Percentiles rank a stretch among this genome's conserved stretches.
Conservation (phyloP, 2,329 filamentous ascomycete genomes). For the Aaosphaeria pasadenensis region DNA sequence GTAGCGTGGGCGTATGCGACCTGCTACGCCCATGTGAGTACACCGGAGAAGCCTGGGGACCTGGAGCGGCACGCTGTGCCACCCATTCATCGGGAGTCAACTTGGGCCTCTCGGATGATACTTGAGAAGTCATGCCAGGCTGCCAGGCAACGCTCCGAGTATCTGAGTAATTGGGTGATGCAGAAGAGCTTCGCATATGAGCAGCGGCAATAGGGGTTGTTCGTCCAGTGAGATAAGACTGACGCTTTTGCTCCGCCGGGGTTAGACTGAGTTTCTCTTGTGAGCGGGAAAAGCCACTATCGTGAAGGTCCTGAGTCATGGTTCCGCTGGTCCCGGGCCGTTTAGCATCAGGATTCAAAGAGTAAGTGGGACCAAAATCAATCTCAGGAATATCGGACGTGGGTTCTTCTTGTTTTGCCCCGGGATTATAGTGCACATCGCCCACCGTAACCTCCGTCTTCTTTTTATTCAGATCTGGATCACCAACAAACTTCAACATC, state of each 20-base stretch:
- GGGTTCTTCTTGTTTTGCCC: conserved; percentile 7
- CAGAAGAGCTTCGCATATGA: conserved; percentile 38
- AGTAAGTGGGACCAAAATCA: conserved; percentile 83
- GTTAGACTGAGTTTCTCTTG: conserved; percentile 28
- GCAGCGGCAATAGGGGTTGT: conserved; percentile 40
- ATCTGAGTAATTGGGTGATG: conserved; percentile 45
- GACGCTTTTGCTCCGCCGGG: conserved; percentile 25
- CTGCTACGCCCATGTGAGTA: conserved; percentile 57
- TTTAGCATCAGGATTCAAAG: conserved; percentile 57
- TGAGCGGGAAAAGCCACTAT: conserved; percentile 25
- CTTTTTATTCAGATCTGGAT: conserved; percentile 38
- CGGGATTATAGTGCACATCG: conserved; percentile 42
- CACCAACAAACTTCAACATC: conserved; percentile 73
- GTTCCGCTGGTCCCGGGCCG: conserved; percentile 57
- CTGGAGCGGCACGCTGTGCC: conserved; percentile 64
- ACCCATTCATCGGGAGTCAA: conserved; percentile 82
- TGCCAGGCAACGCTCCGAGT: conserved; percentile 76
- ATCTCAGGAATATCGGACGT: conserved; percentile 65
- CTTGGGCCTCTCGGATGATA: conserved; percentile 46
- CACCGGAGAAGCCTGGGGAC: conserved; percentile 39
- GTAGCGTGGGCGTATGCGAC: conserved; percentile 48
- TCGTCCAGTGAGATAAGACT: conserved; percentile 25
- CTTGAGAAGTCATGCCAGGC: conserved; percentile 59
- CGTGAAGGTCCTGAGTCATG: conserved; percentile 39
- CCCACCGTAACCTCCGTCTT: conserved; percentile 46